phyloP scores from a whole-genome alignment of 768 basidiomycete genomes.

The Hypsizygus marmoreus region DNA sequence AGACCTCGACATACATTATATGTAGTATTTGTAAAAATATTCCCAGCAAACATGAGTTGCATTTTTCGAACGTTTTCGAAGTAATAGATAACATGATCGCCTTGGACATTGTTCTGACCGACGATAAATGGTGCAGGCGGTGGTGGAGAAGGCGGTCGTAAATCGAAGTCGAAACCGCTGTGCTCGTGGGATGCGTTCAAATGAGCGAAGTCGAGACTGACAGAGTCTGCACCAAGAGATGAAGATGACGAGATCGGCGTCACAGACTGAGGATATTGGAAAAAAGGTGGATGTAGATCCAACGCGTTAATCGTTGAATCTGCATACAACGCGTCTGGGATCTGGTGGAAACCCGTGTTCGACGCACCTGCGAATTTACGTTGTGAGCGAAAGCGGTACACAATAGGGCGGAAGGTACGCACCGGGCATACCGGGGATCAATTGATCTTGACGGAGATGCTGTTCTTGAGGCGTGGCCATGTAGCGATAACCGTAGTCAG shows the following conservation, averaged over 20 bases:
- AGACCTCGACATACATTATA: conserved; percentile 54
- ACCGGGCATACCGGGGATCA: conserved; percentile 49
- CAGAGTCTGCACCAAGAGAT: conserved; percentile 27
- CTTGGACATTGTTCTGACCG: conserved; percentile 46
- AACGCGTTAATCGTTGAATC: conserved; percentile 31
- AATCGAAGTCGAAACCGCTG: conserved; percentile 33
- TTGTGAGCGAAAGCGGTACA: too few species aligned
- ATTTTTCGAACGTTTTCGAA: conserved; percentile 70
- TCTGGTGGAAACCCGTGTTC: conserved; percentile 39
- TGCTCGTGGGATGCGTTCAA: conserved; percentile 33
- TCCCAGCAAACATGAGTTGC: conserved; percentile 67
- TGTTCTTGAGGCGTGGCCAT: conserved; percentile 22
- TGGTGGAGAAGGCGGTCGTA: conserved; percentile 26
- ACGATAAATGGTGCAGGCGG: conserved; percentile 25
- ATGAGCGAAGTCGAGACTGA: conserved; percentile 34
- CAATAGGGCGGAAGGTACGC: conserved; percentile 22
- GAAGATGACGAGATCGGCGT: conserved; percentile 28
- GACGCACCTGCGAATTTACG: conserved; percentile 34
- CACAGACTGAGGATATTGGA: conserved; percentile 26
- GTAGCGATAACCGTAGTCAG: conserved; percentile 24
- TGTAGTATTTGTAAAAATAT: conserved; percentile 61
- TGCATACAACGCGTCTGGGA: conserved; percentile 34
- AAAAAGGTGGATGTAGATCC: conserved; percentile 31
- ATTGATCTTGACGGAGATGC: conserved; percentile 24
- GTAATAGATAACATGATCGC: conserved; percentile 71